These are phyloP conservation scores for Fusarium temperatum DNA, from an alignment of 2,329 filamentous ascomycete genomes.

Conservation along the genomic window DNA sequence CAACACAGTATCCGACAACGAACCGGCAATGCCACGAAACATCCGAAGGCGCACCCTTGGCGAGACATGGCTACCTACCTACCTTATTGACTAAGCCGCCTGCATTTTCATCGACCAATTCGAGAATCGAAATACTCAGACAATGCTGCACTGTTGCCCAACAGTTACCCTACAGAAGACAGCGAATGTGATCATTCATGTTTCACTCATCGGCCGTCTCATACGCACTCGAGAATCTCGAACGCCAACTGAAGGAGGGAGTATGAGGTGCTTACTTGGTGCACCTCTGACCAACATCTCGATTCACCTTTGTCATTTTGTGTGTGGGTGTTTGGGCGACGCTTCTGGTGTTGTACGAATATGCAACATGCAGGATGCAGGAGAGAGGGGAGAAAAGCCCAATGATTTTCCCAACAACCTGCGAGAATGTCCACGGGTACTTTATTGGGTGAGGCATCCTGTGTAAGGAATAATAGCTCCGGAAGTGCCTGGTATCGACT, in stretches of 20 bases:
- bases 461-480: not conserved
- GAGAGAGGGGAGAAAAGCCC: not conserved
- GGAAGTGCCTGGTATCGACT: not conserved
- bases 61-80: slow-evolving; percentile 2
- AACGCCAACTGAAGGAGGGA: slow-evolving; percentile 2
- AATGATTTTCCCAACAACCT: not conserved
- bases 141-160: not conserved
- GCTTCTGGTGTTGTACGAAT: not conserved
- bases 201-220: slow-evolving; percentile 8
- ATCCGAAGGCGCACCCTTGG: not conserved
- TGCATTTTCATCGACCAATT: not conserved
- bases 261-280: not conserved
- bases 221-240: not conserved
- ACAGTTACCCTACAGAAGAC: slow-evolving; percentile 12
- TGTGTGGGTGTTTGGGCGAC: not conserved
- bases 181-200: not conserved
- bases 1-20: not conserved
- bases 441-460: not conserved
- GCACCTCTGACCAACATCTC: not conserved
- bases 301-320: not conserved
- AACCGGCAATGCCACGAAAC: not conserved
- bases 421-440: not conserved
- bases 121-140: not conserved
- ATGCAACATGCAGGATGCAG: not conserved
- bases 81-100: not conserved